These are phyloP conservation scores for Peterozyma xylosa DNA, from an alignment of 805 yeast species.

Conservation along the genomic window DNA sequence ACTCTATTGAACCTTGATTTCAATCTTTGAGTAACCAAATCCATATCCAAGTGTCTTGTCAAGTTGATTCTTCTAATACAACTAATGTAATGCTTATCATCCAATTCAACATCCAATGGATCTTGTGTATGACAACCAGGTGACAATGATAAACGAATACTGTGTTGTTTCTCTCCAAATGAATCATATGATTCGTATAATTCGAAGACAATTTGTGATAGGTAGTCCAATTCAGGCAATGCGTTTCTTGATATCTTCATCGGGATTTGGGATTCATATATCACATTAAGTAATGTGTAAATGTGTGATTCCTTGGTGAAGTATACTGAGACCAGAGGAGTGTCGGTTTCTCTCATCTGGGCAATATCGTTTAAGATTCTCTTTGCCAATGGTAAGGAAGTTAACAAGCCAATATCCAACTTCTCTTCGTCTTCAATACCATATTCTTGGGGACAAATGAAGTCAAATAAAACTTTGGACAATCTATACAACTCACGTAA, in stretches of 20 bases:
- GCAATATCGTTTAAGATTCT: slow-evolving; percentile 78
- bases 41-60: slow-evolving; percentile 91
- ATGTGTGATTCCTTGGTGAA: slow-evolving; percentile 97
- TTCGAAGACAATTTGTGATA: slow-evolving; percentile 92
- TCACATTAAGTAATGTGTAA: slow-evolving; percentile 83
- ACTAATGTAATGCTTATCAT: slow-evolving; percentile 92
- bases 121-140: slow-evolving; percentile 99
- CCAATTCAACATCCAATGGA: slow-evolving; percentile 93
- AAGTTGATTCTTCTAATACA: slow-evolving; percentile 87
- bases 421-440: slow-evolving; percentile 95
- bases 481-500: slow-evolving; percentile 83
- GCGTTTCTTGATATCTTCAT: slow-evolving; percentile 93
- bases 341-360: slow-evolving; percentile 67
- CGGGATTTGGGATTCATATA: slow-evolving; percentile 90
- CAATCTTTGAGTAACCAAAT: slow-evolving; percentile 74
- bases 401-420: slow-evolving; percentile 88
- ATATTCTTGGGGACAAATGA: slow-evolving; percentile 97
- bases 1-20: slow-evolving; percentile 81
- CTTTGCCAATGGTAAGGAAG: slow-evolving; percentile 88
- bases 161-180: slow-evolving; percentile 70
- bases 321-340: slow-evolving; percentile 81
- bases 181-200: slow-evolving; percentile 74
- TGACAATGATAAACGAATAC: slow-evolving; percentile 83
- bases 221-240: slow-evolving; percentile 89
- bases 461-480: slow-evolving; percentile 91